These are phyloP conservation scores for Eucalyptus marginata DNA, from an alignment of 345 rosid genomes.

Conservation along the genomic window DNA sequence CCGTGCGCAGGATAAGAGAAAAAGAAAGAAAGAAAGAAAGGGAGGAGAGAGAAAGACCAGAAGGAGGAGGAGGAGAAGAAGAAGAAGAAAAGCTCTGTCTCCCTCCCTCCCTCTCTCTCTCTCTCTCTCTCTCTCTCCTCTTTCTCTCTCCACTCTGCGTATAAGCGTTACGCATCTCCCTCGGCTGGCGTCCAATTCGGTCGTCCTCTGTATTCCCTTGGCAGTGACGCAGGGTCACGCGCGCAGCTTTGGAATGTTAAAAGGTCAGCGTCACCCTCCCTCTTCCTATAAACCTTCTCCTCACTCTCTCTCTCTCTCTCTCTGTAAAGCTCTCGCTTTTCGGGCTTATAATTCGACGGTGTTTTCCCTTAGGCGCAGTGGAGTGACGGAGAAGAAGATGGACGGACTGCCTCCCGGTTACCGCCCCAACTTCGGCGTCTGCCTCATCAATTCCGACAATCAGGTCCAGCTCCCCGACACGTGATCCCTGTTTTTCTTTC, in stretches of 20 bases:
- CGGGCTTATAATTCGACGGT: neutral
- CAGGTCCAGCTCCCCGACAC: constrained; percentile 22
- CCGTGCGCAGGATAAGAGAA: neutral
- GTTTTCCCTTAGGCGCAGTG: neutral
- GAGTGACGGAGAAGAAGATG: constrained; percentile 41
- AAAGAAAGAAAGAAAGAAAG: neutral
- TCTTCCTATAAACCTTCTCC: neutral
- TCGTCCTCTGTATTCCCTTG: neutral
- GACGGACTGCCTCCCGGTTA: constrained; percentile 91
- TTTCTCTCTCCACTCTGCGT: neutral
- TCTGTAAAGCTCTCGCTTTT: neutral
- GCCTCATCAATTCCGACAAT: constrained; percentile 82
- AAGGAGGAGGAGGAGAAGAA: neutral
- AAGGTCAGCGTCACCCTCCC: neutral
- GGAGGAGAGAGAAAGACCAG: neutral
- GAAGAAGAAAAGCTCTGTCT: neutral
- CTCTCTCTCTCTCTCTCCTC: neutral
- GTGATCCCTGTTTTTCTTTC: neutral
- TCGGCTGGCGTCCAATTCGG: neutral
- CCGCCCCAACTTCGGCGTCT: constrained; percentile 97
- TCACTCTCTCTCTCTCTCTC: neutral
- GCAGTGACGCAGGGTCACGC: neutral
- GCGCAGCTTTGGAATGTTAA: neutral
- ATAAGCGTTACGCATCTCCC: neutral
- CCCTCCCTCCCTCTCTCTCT: neutral